Evolutionary conservation across 495 filamentous ascomycete species (phyloP).

Genomic region (Xylaria cubensis): DNA sequence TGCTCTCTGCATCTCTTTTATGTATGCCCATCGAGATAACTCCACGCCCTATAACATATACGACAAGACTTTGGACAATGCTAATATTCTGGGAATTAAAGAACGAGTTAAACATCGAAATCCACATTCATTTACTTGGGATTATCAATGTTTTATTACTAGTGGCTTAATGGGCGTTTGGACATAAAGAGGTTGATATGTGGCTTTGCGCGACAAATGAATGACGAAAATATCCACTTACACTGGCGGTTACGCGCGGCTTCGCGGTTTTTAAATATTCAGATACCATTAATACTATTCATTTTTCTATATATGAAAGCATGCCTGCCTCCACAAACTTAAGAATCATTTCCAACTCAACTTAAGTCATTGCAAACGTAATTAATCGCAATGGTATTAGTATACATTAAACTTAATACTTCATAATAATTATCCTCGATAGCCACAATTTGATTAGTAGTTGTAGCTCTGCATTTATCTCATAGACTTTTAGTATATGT

Average conservation of each 20-base stretch:
- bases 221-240: background rate
- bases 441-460: no score
- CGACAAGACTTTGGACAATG: background rate
- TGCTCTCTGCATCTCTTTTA: background rate
- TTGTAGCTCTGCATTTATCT: no score
- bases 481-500: no score
- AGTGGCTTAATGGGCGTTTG: background rate
- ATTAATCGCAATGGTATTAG: no score
- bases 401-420: no score
- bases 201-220: background rate
- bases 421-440: no score
- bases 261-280: background rate
- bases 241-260: background rate
- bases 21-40: background rate
- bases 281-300: constrained; percentile 1
- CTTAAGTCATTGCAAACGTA: background rate
- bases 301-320: background rate
- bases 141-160: background rate
- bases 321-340: background rate
- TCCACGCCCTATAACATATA: background rate
- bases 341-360: background rate
- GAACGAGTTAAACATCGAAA: background rate
- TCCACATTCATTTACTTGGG: background rate
- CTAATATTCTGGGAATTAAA: constrained; percentile 23
- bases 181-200: background rate